phyloP scores from a whole-genome alignment of 768 basidiomycete genomes.

The Steccherinum ochraceum region DNA sequence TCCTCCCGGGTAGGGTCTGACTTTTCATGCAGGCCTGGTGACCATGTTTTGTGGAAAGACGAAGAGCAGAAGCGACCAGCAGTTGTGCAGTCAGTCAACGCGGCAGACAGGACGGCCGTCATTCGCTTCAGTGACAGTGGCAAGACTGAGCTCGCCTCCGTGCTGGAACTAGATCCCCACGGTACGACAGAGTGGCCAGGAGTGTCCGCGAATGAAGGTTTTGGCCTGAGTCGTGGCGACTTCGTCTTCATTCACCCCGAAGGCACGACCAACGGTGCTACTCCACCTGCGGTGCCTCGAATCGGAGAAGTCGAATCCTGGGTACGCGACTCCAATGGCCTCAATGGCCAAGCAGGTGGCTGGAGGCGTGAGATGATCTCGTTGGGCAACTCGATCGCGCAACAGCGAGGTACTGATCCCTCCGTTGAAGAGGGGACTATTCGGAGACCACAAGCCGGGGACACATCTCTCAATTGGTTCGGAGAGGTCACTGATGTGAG shows the following conservation, averaged over 20 bases:
- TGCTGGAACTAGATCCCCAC: constrained; percentile 86
- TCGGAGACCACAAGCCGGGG: constrained; percentile 32
- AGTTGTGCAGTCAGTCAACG: constrained; percentile 75
- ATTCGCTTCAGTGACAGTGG: constrained; percentile 53
- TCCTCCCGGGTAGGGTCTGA: neutral
- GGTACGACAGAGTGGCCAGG: constrained; percentile 51
- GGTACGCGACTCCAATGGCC: constrained; percentile 51
- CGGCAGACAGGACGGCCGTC: constrained; percentile 61
- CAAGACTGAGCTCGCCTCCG: constrained; percentile 60
- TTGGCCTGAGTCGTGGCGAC: constrained; percentile 81
- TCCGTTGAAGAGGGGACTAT: constrained; percentile 35
- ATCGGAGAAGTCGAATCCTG: constrained; percentile 83
- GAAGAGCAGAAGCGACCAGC: constrained; percentile 64
- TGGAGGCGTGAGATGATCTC: constrained; percentile 71
- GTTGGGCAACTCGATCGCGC: constrained; percentile 55
- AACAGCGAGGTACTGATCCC: constrained; percentile 32
- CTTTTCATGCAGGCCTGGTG: constrained; percentile 65
- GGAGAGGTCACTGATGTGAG: constrained; percentile 79
- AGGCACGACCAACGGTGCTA: constrained; percentile 67
- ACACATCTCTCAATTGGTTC: constrained; percentile 61
- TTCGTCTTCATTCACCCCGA: constrained; percentile 73
- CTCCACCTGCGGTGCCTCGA: constrained; percentile 64
- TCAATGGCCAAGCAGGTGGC: constrained; percentile 43
- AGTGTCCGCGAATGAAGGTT: constrained; percentile 44
- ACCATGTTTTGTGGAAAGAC: constrained; percentile 78